phyloP scores from a whole-genome alignment of 257 asterid species.

The Nyctanthes arbortristis region DNA sequence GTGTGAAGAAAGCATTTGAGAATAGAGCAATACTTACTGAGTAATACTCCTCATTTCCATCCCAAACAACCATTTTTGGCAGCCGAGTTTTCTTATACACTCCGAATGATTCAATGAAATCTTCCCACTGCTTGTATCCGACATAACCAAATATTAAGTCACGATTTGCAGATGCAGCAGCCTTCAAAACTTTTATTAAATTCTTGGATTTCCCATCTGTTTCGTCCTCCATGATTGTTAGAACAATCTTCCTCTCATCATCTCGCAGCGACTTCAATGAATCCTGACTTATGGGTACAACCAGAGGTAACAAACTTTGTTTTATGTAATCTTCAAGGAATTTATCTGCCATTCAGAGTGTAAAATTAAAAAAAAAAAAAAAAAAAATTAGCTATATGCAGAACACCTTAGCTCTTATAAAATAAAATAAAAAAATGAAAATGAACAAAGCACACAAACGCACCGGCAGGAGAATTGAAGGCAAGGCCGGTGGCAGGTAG shows the following conservation, averaged over 20 bases:
- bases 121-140: slow-evolving; percentile 77
- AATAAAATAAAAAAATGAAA: too few species aligned
- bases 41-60: slow-evolving; percentile 68
- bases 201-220: slow-evolving; percentile 53
- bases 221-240: slow-evolving; percentile 70
- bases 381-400: not conserved
- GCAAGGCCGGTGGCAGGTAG: not conserved
- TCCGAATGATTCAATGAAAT: slow-evolving; percentile 71
- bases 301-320: slow-evolving; percentile 78
- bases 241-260: slow-evolving; percentile 66
- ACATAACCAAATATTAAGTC: slow-evolving; percentile 84
- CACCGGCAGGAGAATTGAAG: not conserved
- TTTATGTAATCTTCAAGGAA: slow-evolving; percentile 77
- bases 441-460: too few species aligned
- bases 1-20: not conserved
- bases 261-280: slow-evolving; percentile 59
- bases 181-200: slow-evolving; percentile 56
- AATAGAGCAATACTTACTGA: slow-evolving; percentile 63
- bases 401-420: too few species aligned
- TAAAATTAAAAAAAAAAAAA: too few species aligned
- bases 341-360: slow-evolving; percentile 55
- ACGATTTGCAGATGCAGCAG: slow-evolving; percentile 94
- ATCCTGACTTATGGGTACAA: slow-evolving; percentile 64
- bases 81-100: slow-evolving; percentile 54
- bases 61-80: slow-evolving; percentile 91